Evolutionary conservation across 202 grass and related monocot species (phyloP).

Genomic region (Zoysia matrella): DNA sequence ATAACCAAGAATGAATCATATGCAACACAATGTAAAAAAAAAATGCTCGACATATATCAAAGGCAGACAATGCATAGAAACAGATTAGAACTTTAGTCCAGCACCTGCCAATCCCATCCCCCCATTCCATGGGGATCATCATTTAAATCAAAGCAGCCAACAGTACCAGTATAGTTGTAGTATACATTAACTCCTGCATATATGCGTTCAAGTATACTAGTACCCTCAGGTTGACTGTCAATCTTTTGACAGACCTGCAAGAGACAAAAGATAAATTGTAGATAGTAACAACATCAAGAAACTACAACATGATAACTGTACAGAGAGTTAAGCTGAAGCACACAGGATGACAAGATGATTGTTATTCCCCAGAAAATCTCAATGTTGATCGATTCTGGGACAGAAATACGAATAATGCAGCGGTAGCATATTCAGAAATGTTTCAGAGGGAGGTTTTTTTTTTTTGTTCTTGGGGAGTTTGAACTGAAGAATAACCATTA

Average conservation of each 20-base stretch:
- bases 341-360: not conserved
- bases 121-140: conserved; percentile 98
- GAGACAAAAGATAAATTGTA: conserved; percentile 20
- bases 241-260: conserved; percentile 83
- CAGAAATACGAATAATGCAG: not conserved
- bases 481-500: conserved; percentile 1
- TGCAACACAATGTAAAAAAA: conserved; percentile 5
- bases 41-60: not conserved
- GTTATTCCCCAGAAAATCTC: not conserved
- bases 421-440: not conserved
- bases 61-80: conserved; percentile 7
- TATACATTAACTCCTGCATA: conserved; percentile 91
- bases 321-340: not conserved
- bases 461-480: not conserved
- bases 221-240: conserved; percentile 66
- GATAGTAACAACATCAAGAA: not conserved
- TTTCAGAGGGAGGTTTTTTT: not conserved
- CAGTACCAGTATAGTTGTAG: conserved; percentile 85
- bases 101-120: conserved; percentile 94
- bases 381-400: not conserved
- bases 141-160: conserved; percentile 83
- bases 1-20: conserved; percentile 40
- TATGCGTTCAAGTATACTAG: conserved; percentile 67
- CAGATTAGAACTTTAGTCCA: not conserved
- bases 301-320: conserved; percentile 13